These are phyloP conservation scores for Ogataea nonfermentans DNA, from an alignment of 805 yeast genomes.

Conservation along the genomic window DNA sequence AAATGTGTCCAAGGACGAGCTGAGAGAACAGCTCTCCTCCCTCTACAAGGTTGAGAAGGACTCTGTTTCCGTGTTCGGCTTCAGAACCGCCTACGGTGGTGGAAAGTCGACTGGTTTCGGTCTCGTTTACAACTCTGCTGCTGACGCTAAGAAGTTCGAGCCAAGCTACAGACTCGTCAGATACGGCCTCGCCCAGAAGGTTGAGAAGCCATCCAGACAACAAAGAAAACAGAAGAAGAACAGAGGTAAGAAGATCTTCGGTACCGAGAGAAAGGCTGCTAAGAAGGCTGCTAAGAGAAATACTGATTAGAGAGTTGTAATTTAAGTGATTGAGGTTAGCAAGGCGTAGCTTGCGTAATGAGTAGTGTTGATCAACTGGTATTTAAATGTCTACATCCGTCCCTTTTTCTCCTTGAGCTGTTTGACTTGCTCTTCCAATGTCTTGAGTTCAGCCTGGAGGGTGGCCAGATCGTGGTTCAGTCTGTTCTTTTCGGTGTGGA, in stretches of 20 bases:
- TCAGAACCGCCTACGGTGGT: slow-evolving; percentile 99
- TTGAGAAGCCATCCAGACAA: slow-evolving; percentile 98
- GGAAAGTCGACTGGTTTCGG: slow-evolving; percentile 99
- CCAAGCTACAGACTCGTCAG: slow-evolving; percentile 99
- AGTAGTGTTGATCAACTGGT: slow-evolving; percentile 10
- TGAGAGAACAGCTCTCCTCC: slow-evolving; percentile 71
- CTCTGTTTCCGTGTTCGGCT: slow-evolving; percentile 91
- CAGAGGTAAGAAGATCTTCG: slow-evolving; percentile 98
- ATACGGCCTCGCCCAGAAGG: slow-evolving; percentile 95
- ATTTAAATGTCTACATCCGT: slow-evolving; percentile 24
- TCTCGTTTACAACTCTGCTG: slow-evolving; percentile 95
- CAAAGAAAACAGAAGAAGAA: slow-evolving; percentile 99
- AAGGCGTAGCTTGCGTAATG: slow-evolving; percentile 10
- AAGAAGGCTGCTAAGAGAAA: slow-evolving; percentile 89
- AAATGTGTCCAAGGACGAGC: slow-evolving; percentile 98
- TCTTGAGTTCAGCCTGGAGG: slow-evolving; percentile 72
- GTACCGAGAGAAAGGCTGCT: slow-evolving; percentile 95
- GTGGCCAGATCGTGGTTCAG: slow-evolving; percentile 91
- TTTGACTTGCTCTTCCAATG: slow-evolving; percentile 73
- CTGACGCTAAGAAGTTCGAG: slow-evolving; percentile 97
- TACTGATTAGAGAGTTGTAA: slow-evolving; percentile 57
- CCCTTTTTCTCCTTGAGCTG: slow-evolving; percentile 55
- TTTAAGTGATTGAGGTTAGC: slow-evolving; percentile 9
- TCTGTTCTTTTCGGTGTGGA: slow-evolving; percentile 91
- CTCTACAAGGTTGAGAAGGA: slow-evolving; percentile 67